Evolutionary conservation across 2,329 filamentous ascomycete genomes (phyloP), one percentile per base, ranked within the genome.

Genomic region (Penicillium corylophilum): DNA sequence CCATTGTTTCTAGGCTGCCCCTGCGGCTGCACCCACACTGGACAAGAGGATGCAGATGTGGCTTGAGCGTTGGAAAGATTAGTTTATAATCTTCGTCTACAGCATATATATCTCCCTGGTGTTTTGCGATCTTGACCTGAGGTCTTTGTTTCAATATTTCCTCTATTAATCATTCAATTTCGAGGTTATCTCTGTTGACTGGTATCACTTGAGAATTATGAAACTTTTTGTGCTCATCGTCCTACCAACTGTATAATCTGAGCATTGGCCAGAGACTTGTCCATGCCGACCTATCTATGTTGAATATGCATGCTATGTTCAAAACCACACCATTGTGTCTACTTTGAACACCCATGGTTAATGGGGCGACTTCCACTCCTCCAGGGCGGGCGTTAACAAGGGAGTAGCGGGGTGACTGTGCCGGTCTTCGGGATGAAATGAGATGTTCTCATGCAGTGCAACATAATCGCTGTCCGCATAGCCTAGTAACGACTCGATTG

Each of bases 381-480:
- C 56, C 43, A 62, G 46, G 20, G 57, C 63, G 8, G 68, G 67
- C 1, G 64, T 67, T 26, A 59, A 55, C 22, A 57, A 49, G 12
- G 59, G 57, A 8, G 55, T 61, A 15, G 15, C 46, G 1, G 59
- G 43, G 35, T 53, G 61, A 31, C 40, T 57, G 43, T 49, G 39
- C 8, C 44, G 45, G 31, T 66, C 63, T 13, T 68, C 64, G 2
- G 55, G 55, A 35, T 62, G 64, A 39, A 88, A 85, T 40, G 89
- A 90, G 56, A 96, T 86, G 63, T 95, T 93, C 71, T 95, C 90
- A 56, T 91, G 80, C 65, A 94, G 79, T 9, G 91, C 92, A 36
- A 97, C 88, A 73, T 97, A 96, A 73, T 97, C 91, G 65, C 88
- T 95, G 69, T 96, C 92, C 18, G 90, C 90, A 73, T 96, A 99